These are phyloP conservation scores for grape (Vitis vinifera) DNA, from an alignment of 164 flowering plant species.

Conservation along the genomic window ASM3070453v1 NC_081818.1:27315001-27315500, in stretches of 20 bases:
- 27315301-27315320: neutral
- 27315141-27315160: slow-evolving; percentile 4
- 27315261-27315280: neutral
- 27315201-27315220: slow-evolving; percentile 10
- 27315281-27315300: neutral
- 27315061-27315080: slow-evolving; percentile 5
- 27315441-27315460: neutral
- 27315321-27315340: slow-evolving; percentile 8
- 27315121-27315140: slow-evolving; percentile 2
- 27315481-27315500: slow-evolving; percentile 10
- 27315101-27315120: neutral
- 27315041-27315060: neutral
- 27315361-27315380: neutral
- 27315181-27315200: neutral
- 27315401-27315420: slow-evolving; percentile 9
- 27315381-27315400: slow-evolving; percentile 6
- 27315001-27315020: neutral
- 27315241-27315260: neutral
- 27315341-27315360: slow-evolving; percentile 7
- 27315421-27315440: slow-evolving; percentile 1
- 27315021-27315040: neutral
- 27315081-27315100: slow-evolving; percentile 1
- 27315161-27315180: slow-evolving; percentile 7
- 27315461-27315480: slow-evolving; percentile 14
- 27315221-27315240: slow-evolving; percentile 7